A percentile compares a stretch with the other conserved stretches of the same genome.
These are phyloP conservation scores for Penicillium lividum DNA, from an alignment of 495 filamentous ascomycete species.

Conservation along the genomic window DNA sequence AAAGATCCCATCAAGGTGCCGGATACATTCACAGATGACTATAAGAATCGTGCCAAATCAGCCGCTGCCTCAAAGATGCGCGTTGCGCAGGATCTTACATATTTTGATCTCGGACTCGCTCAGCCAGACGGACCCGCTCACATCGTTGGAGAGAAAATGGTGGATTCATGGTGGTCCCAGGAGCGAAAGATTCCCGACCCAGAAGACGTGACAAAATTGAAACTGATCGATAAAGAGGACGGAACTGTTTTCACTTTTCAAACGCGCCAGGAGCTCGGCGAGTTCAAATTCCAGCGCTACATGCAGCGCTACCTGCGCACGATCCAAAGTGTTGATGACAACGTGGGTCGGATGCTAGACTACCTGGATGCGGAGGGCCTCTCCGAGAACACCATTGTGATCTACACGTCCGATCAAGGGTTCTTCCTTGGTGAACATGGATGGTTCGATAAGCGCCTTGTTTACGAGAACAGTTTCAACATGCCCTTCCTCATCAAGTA, in stretches of 20 bases:
- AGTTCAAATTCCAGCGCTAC: slow-evolving; percentile 52
- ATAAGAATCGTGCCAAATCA: slow-evolving; percentile 45
- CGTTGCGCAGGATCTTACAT: slow-evolving; percentile 44
- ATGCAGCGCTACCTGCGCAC: slow-evolving; percentile 50
- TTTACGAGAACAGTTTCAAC: slow-evolving; percentile 50
- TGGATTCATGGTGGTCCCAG: slow-evolving; percentile 17
- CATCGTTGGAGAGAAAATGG: slow-evolving; percentile 33
- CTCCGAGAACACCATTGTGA: slow-evolving; percentile 40
- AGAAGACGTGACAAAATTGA: slow-evolving; percentile 29
- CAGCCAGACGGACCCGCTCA: slow-evolving; percentile 40
- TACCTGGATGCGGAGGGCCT: slow-evolving; percentile 37
- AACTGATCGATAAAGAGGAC: slow-evolving; percentile 43
- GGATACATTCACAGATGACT: slow-evolving; percentile 47
- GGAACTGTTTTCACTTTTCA: slow-evolving; percentile 41
- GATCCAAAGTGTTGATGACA: slow-evolving; percentile 46
- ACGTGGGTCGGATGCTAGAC: slow-evolving; percentile 42
- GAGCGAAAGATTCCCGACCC: slow-evolving; percentile 39
- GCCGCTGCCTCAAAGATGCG: slow-evolving; percentile 43
- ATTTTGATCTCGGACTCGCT: slow-evolving; percentile 42
- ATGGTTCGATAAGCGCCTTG: slow-evolving; percentile 52
- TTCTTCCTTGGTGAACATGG: slow-evolving; percentile 53
- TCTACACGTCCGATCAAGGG: slow-evolving; percentile 48
- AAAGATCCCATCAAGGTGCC: slow-evolving; percentile 37
- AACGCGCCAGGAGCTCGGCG: slow-evolving; percentile 32
- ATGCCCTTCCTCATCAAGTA: slow-evolving; percentile 48